Conservation (phyloP, 2,329 filamentous ascomycete genomes). For the Myriosclerotinia scirpicola region DNA sequence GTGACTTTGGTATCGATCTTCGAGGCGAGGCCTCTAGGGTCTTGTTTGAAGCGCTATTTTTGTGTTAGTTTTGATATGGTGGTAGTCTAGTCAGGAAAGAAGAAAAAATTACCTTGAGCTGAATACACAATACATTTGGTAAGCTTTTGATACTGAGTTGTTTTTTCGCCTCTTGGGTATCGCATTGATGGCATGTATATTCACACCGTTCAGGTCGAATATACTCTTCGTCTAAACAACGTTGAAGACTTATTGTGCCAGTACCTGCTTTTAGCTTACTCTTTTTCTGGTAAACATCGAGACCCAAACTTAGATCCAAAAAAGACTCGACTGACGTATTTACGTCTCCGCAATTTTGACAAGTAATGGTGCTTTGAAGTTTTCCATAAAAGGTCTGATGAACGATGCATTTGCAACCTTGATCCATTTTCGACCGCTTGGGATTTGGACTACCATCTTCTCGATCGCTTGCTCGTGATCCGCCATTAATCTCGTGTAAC, state of each 20-base stretch:
- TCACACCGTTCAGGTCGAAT: conserved; percentile 84
- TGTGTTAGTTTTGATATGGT: conserved; percentile 22
- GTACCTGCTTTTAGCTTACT: conserved; percentile 45
- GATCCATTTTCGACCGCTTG: conserved; percentile 37
- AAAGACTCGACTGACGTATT: conserved; percentile 86
- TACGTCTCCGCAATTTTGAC: conserved; percentile 79
- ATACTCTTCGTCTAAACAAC: conserved; percentile 83
- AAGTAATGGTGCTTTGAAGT: conserved; percentile 85
- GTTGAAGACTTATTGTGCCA: conserved; percentile 58
- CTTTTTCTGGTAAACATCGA: conserved; percentile 74
- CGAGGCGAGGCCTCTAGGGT: conserved; percentile 67
- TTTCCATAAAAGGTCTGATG: conserved; percentile 95
- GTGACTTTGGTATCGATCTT: conserved; percentile 87
- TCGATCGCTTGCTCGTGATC: conserved; percentile 45
- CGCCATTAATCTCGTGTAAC: conserved; percentile 75
- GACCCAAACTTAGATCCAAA: conserved; percentile 82
- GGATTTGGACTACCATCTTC: conserved; percentile 31
- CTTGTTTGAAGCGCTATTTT: conserved; percentile 69
- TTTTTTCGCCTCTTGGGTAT: conserved; percentile 76
- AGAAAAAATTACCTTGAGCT: conserved; percentile 70
- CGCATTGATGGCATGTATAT: conserved; percentile 82
- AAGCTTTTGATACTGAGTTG: conserved; percentile 81
- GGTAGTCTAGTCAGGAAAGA: neutral
- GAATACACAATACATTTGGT: conserved; percentile 86
- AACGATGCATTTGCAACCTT: conserved; percentile 78